Base-by-base conservation (phyloP, 345 rosid species). In the Heritiera fomes region DNA sequence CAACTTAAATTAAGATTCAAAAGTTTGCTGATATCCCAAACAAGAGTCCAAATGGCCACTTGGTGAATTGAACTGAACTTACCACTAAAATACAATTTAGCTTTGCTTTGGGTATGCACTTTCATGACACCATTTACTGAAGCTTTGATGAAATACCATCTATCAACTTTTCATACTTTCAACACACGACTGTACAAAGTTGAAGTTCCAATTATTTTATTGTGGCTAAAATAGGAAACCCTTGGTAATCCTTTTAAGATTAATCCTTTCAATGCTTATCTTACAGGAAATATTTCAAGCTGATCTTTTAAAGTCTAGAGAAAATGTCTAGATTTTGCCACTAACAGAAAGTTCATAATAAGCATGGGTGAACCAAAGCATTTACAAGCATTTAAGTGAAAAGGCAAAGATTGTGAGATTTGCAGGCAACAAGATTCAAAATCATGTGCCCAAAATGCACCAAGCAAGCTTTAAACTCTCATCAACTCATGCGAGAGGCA, bases 121-220 rank as follows among this genome's bases (percentile, higher is more conserved):
- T 50, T 13, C 15, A 2, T 50, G 55, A 50, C 55, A 47, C 13
- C 38, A 60, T 40, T 60, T 62, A 62, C 30, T 30, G 64, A 28
- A 23, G 15, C 9, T 28, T 61, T 28, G 38, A 10, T 28, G 4
- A 60, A 23, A 5, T 1, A 20, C 45, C 15, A 13, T 14, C 18
- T 14, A 5, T 13, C 15, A 14, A 14, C 6, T 5, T 53, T 43
- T n/a, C 23, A n/a, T 18, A 6, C 1, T 7, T 7, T 18, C 28
- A 53, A 7, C 60, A 1, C 6, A 17, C 20, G 6, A 18, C 20
- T 55, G 58, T 17, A 55, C 30, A 45, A 43, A 41, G 20, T 68
- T 68, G 60, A 32, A 71, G 61, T 71, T 43, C 30, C 60, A 32
- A 50, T 50, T 60, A 71, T 71, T 15, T 71, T 30, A 45, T 41